Conservation (phyloP, 2,329 filamentous ascomycete species). For the Juglanconis sp. region DNA sequence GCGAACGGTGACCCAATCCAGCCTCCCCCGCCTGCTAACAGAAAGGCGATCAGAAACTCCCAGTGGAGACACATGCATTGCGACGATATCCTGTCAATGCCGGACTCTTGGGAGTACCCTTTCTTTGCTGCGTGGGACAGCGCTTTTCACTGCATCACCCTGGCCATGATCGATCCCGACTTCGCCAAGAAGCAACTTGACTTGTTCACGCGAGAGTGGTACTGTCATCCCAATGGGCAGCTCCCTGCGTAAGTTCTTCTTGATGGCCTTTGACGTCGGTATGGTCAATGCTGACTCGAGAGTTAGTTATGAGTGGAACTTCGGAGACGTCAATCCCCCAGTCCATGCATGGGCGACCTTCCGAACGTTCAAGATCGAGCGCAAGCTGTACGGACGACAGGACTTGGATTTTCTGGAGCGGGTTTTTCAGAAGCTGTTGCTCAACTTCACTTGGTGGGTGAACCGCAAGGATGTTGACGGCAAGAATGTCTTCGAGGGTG, state of each 20-base stretch:
- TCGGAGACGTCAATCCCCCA: constrained; percentile 92
- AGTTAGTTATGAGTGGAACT: constrained; percentile 82
- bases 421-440: constrained; percentile 90
- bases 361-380: constrained; percentile 95
- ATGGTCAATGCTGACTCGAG: neutral
- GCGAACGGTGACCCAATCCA: constrained; percentile 87
- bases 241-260: constrained; percentile 67
- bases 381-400: constrained; percentile 92
- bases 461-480: constrained; percentile 92
- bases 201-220: constrained; percentile 95
- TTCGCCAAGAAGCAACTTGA: constrained; percentile 98
- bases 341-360: constrained; percentile 97
- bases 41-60: constrained; percentile 78
- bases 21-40: constrained; percentile 76
- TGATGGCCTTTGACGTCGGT: neutral
- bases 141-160: constrained; percentile 91
- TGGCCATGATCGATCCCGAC: constrained; percentile 96
- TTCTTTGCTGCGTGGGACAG: constrained; percentile 98
- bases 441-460: constrained; percentile 99
- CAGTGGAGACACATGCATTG: constrained; percentile 95
- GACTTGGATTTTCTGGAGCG: constrained; percentile 94
- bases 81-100: constrained; percentile 95
- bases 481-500: constrained; percentile 96
- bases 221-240: constrained; percentile 96
- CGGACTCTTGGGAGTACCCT: constrained; percentile 97